phyloP scores from a whole-genome alignment of 139 green algal species.

The Tetradesmus obliquus region DNA sequence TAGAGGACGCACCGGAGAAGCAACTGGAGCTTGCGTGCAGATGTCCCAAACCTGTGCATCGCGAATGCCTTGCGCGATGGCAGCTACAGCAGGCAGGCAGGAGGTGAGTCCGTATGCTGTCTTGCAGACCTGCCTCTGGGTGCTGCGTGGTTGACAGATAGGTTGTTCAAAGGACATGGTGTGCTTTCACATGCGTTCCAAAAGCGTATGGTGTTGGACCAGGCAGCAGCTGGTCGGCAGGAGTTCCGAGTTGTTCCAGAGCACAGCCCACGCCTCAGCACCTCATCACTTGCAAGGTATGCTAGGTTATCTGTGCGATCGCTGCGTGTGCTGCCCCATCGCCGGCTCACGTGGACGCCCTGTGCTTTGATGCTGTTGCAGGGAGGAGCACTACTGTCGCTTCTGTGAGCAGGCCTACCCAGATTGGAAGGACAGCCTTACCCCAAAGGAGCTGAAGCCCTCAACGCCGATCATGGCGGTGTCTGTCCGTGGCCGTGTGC shows the following conservation, averaged over 20 bases:
- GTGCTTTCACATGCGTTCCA: background rate
- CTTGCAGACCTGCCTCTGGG: background rate
- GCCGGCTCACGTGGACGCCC: background rate
- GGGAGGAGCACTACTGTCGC: conserved; percentile 58
- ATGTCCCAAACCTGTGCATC: conserved; percentile 46
- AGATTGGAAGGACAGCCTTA: conserved; percentile 59
- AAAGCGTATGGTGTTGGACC: background rate
- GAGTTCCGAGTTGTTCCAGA: background rate
- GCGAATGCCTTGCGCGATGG: conserved; percentile 53
- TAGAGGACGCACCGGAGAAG: background rate
- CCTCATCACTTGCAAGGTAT: background rate
- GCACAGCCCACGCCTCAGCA: background rate
- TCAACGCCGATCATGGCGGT: conserved; percentile 19
- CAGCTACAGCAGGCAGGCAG: conserved; percentile 53
- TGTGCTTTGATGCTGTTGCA: conserved; percentile 2
- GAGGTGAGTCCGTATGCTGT: conserved; percentile 24
- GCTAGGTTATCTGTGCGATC: background rate
- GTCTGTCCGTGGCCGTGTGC: conserved; percentile 28
- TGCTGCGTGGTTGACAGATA: background rate
- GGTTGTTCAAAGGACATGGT: background rate
- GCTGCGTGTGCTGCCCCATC: background rate
- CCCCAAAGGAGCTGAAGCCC: conserved; percentile 29
- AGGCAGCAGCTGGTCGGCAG: background rate
- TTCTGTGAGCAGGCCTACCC: conserved; percentile 59
- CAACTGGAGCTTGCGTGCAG: conserved; percentile 25